These are phyloP conservation scores for Dianthus caryophyllus DNA, from an alignment of 148 eudicot species.

Conservation along the genomic window DNA sequence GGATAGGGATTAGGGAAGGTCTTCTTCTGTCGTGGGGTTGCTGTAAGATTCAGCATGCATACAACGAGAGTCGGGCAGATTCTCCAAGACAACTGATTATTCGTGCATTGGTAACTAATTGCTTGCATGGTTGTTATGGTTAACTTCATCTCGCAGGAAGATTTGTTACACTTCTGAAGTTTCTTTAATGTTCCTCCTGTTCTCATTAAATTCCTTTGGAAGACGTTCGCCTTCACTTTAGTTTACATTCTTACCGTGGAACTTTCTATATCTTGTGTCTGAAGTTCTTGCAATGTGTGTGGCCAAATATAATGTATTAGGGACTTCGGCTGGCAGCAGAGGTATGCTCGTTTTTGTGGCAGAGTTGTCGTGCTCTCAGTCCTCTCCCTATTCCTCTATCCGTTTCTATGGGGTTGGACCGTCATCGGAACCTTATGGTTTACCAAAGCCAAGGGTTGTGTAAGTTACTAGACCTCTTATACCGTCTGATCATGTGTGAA, in stretches of 20 bases:
- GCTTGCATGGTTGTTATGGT: background rate
- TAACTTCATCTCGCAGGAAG: background rate
- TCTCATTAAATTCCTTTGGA: background rate
- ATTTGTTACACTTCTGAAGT: background rate
- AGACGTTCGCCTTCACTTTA: background rate
- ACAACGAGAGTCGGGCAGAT: background rate
- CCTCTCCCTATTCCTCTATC: slow-evolving; percentile 68
- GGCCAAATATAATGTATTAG: slow-evolving; percentile 27
- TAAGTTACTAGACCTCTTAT: slow-evolving; percentile 32
- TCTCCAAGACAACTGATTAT: background rate
- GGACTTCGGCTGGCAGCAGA: slow-evolving; percentile 96
- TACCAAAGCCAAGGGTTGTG: slow-evolving; percentile 64
- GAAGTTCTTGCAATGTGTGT: background rate
- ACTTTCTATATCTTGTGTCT: slow-evolving; percentile 3
- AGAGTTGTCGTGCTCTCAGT: slow-evolving; percentile 78
- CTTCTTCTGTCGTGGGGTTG: background rate
- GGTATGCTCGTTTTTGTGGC: slow-evolving; percentile 84
- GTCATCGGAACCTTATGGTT: slow-evolving; percentile 88
- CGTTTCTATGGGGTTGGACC: slow-evolving; percentile 93
- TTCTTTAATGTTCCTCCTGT: background rate
- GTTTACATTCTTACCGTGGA: background rate
- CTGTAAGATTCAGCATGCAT: background rate
- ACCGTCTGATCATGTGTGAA: background rate
- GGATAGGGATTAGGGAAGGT: background rate
- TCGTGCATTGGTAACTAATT: background rate